phyloP scores from a whole-genome alignment of 2,329 filamentous ascomycete species.

The Didymella sp. region DNA sequence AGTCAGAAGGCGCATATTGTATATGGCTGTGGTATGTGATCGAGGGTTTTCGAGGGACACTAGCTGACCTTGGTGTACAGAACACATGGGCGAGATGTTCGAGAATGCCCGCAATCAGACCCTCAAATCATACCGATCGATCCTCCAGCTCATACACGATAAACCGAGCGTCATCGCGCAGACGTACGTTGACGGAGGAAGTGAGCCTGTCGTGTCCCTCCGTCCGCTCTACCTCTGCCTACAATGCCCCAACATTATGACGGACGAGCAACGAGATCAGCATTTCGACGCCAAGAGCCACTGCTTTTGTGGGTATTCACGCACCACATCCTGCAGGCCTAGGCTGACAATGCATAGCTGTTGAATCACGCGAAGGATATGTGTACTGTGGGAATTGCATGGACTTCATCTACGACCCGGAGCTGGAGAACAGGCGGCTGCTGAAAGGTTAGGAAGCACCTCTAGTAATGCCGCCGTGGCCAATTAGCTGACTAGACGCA shows the following conservation, averaged over 20 bases:
- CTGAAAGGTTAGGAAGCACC: constrained; percentile 64
- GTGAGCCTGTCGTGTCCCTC: constrained; percentile 62
- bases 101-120: constrained; percentile 72
- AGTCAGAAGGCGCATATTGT: constrained; percentile 52
- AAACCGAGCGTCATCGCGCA: constrained; percentile 69
- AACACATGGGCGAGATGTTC: constrained; percentile 74
- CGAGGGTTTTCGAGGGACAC: not conserved
- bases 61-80: constrained; percentile 54
- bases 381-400: constrained; percentile 83
- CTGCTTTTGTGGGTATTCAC: constrained; percentile 70
- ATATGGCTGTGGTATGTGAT: constrained; percentile 52
- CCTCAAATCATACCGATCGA: constrained; percentile 73
- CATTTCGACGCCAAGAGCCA: constrained; percentile 75
- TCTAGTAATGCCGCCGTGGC: not conserved
- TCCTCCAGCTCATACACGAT: constrained; percentile 75
- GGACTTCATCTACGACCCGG: constrained; percentile 83
- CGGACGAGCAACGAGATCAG: constrained; percentile 68
- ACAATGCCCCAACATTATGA: constrained; percentile 70
- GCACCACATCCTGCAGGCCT: constrained; percentile 3
- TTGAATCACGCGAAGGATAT: constrained; percentile 76
- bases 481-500: constrained; percentile 32
- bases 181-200: constrained; percentile 63
- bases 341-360: constrained; percentile 61
- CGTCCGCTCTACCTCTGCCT: constrained; percentile 66
- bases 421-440: constrained; percentile 75